Evolutionary conservation across 225 moss, liverwort and hornwort genomes (phyloP).

Genomic region (Physcomitrellopsis africana): DNA sequence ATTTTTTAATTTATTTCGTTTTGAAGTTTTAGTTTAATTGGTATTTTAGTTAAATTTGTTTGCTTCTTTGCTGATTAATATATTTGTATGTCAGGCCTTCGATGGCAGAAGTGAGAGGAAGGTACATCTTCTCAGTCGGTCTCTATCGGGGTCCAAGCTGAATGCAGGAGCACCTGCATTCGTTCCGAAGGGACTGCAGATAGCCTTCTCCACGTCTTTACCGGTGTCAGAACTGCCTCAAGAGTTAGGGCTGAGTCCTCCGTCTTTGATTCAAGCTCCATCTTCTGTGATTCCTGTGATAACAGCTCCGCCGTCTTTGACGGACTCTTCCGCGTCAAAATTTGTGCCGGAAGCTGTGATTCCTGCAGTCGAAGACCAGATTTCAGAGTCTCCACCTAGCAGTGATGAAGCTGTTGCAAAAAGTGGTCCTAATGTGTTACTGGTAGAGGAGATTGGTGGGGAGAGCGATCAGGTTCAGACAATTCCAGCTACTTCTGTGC

Average conservation of each 20-base stretch:
- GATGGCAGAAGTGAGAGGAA: constrained; percentile 48
- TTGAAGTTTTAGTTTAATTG: too few species aligned
- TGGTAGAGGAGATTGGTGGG: constrained; percentile 32
- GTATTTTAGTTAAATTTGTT: not conserved
- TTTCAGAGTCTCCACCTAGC: constrained; percentile 53
- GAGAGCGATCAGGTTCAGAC: constrained; percentile 40
- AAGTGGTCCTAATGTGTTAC: constrained; percentile 29
- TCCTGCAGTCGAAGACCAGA: constrained; percentile 37
- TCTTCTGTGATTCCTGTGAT: constrained; percentile 61
- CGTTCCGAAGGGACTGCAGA: constrained; percentile 76
- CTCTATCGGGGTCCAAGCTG: constrained; percentile 82
- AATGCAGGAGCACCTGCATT: constrained; percentile 91
- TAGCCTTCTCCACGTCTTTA: constrained; percentile 55
- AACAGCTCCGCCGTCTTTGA: constrained; percentile 38
- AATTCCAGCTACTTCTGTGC: constrained; percentile 34
- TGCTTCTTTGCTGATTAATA: constrained; percentile 31
- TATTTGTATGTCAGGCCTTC: constrained; percentile 17
- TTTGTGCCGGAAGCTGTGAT: constrained; percentile 42
- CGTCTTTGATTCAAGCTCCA: constrained; percentile 51
- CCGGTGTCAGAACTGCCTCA: constrained; percentile 35
- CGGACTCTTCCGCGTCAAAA: constrained; percentile 1
- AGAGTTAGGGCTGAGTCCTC: constrained; percentile 53
- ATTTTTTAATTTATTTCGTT: too few species aligned
- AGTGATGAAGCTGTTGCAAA: constrained; percentile 29
- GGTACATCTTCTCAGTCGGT: constrained; percentile 72